Base-by-base conservation (phyloP, 2,329 filamentous ascomycete species). In the Phaeosphaeria sp. region DNA sequence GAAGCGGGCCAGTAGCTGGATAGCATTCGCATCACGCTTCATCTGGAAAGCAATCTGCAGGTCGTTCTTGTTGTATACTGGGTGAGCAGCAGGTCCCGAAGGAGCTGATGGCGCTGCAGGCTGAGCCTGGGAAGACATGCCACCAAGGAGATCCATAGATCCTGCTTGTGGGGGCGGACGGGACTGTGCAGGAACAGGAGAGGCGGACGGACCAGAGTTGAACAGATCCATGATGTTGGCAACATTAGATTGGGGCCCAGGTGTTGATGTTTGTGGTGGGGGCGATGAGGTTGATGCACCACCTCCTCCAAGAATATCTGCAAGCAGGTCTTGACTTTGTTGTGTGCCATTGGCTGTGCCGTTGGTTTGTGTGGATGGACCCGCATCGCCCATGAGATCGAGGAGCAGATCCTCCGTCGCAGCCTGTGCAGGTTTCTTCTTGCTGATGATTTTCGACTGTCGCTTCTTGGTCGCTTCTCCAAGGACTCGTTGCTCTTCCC, bases 141-240 rank as follows among this genome's bases (percentile, higher is more conserved):
- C 74, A 63, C 78, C 73, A 55, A 83, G 72, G 27, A 81, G 72
- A 72, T 82, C 77, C 54, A 67, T 59, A 9, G 73, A 74, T 20
- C 78, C 72, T 56, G 72, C 69, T 58, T 74, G 65, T 50, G 73
- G 65, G 22, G 73, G 74, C 33, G 71, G 73, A 18, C 77, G 77
- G 25, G 83, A 76, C 42, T 81, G 72, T 39, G 66, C 52, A 41
- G 72, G 68, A 21, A 73, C 74, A 36, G 75, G 67, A 11, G 78
- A 76, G 25, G 67, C 73, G 72, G 64, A 82, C 70, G 65, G 82
- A 50, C 80, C 82, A 44, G 75, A 77, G 59, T 83, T 80, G 76
- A 98, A 97, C 20, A 99, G 84, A 72, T 96, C 94, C 91, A 98
- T 94, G 72, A 99, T 97, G 27, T 90, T 80, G 57, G 75, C 75